Base-by-base conservation (phyloP, 2,329 filamentous ascomycete genomes). In the Huntiella omanensis region DNA sequence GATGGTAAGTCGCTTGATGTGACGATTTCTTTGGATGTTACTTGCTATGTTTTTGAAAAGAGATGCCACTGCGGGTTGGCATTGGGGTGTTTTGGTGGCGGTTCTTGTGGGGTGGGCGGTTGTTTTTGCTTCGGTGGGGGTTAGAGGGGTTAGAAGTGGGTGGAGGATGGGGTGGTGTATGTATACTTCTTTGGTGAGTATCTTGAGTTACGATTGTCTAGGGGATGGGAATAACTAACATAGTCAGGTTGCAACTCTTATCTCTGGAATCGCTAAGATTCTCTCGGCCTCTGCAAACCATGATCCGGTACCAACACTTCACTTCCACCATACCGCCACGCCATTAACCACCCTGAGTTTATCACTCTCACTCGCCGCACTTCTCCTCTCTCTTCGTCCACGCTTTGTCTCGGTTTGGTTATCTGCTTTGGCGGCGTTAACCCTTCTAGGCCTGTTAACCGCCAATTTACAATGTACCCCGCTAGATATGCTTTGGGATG, bases 381-480 rank as follows among this genome's bases (percentile, higher is more conserved):
- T 62, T 13, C 53, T 60, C 43, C 61, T 59, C 51, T 7, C 6
- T 28, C 22, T 28, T 54, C 60, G 49, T 57, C 59, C 43, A 53
- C 62, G 0, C 57, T 58, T 4, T 59, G 60, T 52, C 60, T 60
- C 3, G 62, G 60, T 59, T 54, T 60, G 33, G 56, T 59, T 7
- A 12, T 45, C 55, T 61, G 53, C 22, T 10, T 10, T 28, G 7
- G 22, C 22, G 12, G 40, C 56, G 4, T 54, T 60, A 19, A 61
- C 59, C 45, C 47, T 60, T 15, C 54, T 54, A 16, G 61, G 58
- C 46, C 53, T 55, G 10, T 46, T 63, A 34, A 56, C 59, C 15
- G 55, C 56, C 5, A 57, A 61, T 46, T 52, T 64, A 16, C 59
- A 62, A 48, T 64, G 62, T 48, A 56, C 56, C 3, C 62, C 62